Evolutionary conservation across 805 yeast species (phyloP).

Genomic region (Lipomyces sp.): DNA sequence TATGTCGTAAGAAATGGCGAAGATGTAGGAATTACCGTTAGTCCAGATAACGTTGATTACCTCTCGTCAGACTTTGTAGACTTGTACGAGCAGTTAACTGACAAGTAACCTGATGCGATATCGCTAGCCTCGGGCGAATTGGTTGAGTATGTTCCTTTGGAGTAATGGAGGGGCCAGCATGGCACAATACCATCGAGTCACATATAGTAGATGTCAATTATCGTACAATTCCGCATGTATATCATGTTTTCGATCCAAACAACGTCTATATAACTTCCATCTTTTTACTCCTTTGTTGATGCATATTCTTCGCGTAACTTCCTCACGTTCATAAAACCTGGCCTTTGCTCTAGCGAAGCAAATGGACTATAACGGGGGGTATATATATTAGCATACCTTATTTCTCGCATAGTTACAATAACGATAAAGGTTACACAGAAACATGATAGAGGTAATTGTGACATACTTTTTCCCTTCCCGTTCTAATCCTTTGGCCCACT

Average conservation of each 20-base stretch:
- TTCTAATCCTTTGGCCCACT: constrained; percentile 33
- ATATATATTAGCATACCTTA: neutral
- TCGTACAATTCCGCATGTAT: neutral
- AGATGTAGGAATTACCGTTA: constrained; percentile 20
- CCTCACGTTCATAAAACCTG: constrained; percentile 24
- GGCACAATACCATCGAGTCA: no score
- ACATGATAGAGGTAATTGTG: neutral
- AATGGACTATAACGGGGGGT: constrained; percentile 19
- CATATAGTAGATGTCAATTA: neutral
- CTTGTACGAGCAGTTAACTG: constrained; percentile 20
- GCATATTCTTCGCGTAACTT: constrained; percentile 9
- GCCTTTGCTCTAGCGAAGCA: constrained; percentile 28
- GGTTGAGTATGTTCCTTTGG: no score
- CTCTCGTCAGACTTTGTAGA: constrained; percentile 21
- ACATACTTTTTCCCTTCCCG: constrained; percentile 27
- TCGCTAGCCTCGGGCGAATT: no score
- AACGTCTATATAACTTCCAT: neutral
- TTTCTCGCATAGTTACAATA: neutral
- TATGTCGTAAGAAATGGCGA: constrained; percentile 30
- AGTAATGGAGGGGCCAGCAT: no score
- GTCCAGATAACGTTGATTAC: constrained; percentile 27
- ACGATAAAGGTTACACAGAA: neutral
- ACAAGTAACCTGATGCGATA: neutral
- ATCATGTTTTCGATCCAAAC: constrained; percentile 1
- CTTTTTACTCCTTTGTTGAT: neutral